These are phyloP conservation scores for Fusarium decemcellulare DNA, from an alignment of 2,329 filamentous ascomycete genomes.

Conservation along the genomic window DNA sequence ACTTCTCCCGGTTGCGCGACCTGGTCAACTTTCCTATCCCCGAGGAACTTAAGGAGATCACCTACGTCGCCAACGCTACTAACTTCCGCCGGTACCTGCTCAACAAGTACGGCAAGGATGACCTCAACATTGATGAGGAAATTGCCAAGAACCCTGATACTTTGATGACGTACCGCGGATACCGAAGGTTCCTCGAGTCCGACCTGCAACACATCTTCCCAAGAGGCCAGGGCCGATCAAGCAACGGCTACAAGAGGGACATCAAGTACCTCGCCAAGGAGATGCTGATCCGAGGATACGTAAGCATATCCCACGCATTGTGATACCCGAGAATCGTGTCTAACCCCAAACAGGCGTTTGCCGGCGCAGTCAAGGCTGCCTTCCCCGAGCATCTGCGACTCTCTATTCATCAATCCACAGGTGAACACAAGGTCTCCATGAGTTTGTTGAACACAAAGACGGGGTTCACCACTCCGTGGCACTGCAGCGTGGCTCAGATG, in stretches of 20 bases:
- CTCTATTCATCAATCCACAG: slow-evolving; percentile 49
- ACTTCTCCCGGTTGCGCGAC: slow-evolving; percentile 62
- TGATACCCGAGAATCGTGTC: too few relatives aligned
- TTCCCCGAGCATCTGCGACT: slow-evolving; percentile 49
- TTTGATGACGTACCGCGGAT: slow-evolving; percentile 49
- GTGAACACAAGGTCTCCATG: slow-evolving; percentile 47
- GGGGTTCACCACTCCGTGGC: slow-evolving; percentile 51
- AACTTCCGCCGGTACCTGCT: slow-evolving; percentile 49
- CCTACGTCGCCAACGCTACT: slow-evolving; percentile 50
- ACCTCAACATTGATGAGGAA: slow-evolving; percentile 47
- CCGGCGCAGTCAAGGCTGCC: slow-evolving; percentile 42
- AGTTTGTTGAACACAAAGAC: slow-evolving; percentile 49
- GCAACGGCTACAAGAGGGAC: slow-evolving; percentile 45
- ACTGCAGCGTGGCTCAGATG: slow-evolving; percentile 42
- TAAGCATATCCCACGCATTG: slow-evolving; percentile 22
- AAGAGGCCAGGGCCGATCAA: slow-evolving; percentile 29
- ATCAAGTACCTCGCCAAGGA: slow-evolving; percentile 49
- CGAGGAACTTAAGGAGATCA: slow-evolving; percentile 58
- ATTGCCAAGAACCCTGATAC: slow-evolving; percentile 48
- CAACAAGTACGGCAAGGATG: slow-evolving; percentile 41
- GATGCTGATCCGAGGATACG: slow-evolving; percentile 50
- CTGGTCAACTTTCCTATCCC: slow-evolving; percentile 58
- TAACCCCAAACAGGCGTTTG: slow-evolving; percentile 45
- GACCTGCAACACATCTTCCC: slow-evolving; percentile 50
- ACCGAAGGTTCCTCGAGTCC: slow-evolving; percentile 47